Evolutionary conservation across 352 stramenopile species (phyloP).

Genomic region (Pythium inflatum): DNA sequence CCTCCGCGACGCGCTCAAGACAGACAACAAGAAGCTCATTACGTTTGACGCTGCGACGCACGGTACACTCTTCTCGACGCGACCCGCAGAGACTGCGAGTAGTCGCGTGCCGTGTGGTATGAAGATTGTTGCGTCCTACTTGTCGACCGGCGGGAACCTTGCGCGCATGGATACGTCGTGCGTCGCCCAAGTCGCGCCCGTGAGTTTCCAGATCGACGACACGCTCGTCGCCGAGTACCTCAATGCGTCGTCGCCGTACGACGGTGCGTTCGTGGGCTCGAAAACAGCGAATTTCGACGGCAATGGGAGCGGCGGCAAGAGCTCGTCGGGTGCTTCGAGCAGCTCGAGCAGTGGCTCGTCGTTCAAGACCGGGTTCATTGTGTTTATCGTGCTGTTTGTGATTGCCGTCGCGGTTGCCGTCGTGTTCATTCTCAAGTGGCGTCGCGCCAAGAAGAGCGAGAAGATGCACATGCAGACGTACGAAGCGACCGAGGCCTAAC

Average conservation of each 20-base stretch:
- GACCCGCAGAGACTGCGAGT: slow-evolving; percentile 12
- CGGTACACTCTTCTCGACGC: slow-evolving; percentile 32
- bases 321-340: neutral
- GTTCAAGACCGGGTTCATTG: slow-evolving; percentile 44
- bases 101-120: slow-evolving; percentile 35
- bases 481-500: slow-evolving; percentile 9
- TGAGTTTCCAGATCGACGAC: slow-evolving; percentile 32
- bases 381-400: slow-evolving; percentile 48
- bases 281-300: slow-evolving; percentile 18
- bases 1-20: slow-evolving; percentile 30
- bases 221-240: slow-evolving; percentile 48
- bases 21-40: slow-evolving; percentile 42
- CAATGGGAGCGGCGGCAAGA: slow-evolving; percentile 13
- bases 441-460: slow-evolving; percentile 21
- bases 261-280: slow-evolving; percentile 34
- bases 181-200: slow-evolving; percentile 25
- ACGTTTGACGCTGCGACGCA: slow-evolving; percentile 47
- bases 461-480: slow-evolving; percentile 6
- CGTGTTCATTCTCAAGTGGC: slow-evolving; percentile 39
- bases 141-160: slow-evolving; percentile 30
- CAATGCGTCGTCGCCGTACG: slow-evolving; percentile 42
- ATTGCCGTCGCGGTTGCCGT: slow-evolving; percentile 22
- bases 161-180: slow-evolving; percentile 41
- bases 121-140: slow-evolving; percentile 40
- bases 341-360: slow-evolving; percentile 12